Evolutionary conservation across 2,329 filamentous ascomycete genomes (phyloP).

Genomic region (Parascedosporium putredinis): DNA sequence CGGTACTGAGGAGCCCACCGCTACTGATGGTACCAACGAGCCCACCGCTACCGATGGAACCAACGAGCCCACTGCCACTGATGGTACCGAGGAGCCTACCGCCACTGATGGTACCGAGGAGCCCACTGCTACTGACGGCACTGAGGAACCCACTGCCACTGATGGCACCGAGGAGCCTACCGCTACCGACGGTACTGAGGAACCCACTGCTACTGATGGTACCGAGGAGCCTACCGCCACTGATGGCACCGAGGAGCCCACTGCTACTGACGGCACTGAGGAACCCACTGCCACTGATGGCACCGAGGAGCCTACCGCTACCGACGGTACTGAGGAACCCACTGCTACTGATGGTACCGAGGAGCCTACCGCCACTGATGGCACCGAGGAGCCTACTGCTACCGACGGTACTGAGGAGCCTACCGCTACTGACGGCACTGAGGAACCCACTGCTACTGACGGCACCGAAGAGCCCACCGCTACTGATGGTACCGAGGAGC

Average conservation of each 20-base stretch:
- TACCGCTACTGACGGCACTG: slow-evolving; percentile 5
- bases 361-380: not conserved
- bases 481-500: slow-evolving; percentile 8
- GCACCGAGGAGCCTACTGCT: not conserved
- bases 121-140: not conserved
- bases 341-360: not conserved
- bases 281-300: slow-evolving; percentile 11
- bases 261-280: not conserved
- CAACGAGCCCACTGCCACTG: slow-evolving; percentile 7
- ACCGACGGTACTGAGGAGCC: slow-evolving; percentile 4
- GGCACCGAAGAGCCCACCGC: slow-evolving; percentile 1
- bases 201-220: slow-evolving; percentile 1
- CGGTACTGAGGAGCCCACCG: not conserved
- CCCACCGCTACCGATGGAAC: not conserved
- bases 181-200: not conserved
- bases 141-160: slow-evolving; percentile 8
- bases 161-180: slow-evolving; percentile 5
- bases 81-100: slow-evolving; percentile 4
- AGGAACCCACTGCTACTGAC: not conserved
- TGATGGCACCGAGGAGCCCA: not conserved
- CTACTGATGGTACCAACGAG: not conserved
- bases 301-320: slow-evolving; percentile 1
- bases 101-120: slow-evolving; percentile 5
- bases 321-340: slow-evolving; percentile 6
- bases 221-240: not conserved